Conservation (phyloP, 495 filamentous ascomycete species). For the Neurospora cerealis region DNA sequence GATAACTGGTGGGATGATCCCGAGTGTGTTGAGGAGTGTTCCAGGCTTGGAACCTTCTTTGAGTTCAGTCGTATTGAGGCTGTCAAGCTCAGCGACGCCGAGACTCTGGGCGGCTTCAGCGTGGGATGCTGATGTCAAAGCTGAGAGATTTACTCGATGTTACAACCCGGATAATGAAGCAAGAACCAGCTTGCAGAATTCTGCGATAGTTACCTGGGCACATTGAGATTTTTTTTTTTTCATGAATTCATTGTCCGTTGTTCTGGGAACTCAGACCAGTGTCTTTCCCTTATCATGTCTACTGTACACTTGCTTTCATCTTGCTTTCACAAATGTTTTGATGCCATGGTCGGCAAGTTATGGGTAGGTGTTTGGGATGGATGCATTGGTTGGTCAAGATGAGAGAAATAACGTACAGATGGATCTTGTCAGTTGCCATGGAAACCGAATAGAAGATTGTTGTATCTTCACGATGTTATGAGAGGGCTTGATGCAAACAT, state of each 20-base stretch:
- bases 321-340: neutral
- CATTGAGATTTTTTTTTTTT: neutral
- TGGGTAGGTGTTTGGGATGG: neutral
- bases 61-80: slow-evolving; percentile 37
- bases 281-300: neutral
- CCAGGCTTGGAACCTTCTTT: slow-evolving; percentile 34
- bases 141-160: neutral
- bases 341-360: neutral
- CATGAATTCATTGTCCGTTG: neutral
- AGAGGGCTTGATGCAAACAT: neutral
- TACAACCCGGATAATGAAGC: neutral
- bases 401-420: neutral
- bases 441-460: neutral
- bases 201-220: neutral
- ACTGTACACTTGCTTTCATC: neutral
- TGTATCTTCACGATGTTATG: neutral
- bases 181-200: neutral
- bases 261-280: neutral
- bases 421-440: neutral
- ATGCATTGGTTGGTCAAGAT: neutral
- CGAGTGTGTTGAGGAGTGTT: slow-evolving; percentile 36
- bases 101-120: neutral
- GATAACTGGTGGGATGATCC: slow-evolving; percentile 45
- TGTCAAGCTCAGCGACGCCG: slow-evolving; percentile 17
- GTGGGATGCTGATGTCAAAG: neutral